Evolutionary conservation across 495 filamentous ascomycete species (phyloP).

Genomic region (Acidomyces sp.): DNA sequence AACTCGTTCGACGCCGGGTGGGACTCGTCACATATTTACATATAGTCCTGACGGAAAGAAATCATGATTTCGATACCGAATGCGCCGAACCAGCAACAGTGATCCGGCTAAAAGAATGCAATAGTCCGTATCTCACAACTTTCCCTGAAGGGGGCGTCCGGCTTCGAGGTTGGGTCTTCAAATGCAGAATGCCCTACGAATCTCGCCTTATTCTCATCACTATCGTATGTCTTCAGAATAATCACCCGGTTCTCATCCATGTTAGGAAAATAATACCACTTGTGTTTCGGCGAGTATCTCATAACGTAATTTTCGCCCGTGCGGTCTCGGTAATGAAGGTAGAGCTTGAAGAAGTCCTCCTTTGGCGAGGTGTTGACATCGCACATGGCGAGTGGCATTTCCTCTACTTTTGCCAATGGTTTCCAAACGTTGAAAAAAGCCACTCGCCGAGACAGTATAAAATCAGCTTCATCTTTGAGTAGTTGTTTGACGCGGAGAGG

Average conservation of each 20-base stretch:
- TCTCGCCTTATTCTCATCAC: slow-evolving; percentile 14
- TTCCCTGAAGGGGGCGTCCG: slow-evolving; percentile 16
- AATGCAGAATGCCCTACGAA: slow-evolving; percentile 20
- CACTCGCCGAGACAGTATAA: slow-evolving; percentile 22
- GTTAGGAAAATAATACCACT: slow-evolving; percentile 28
- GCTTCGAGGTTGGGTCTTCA: slow-evolving; percentile 13
- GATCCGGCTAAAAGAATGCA: slow-evolving; percentile 14
- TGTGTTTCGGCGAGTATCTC: slow-evolving; percentile 18
- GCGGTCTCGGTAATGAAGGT: slow-evolving; percentile 25
- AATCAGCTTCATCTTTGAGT: slow-evolving; percentile 21
- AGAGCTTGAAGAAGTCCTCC: slow-evolving; percentile 27
- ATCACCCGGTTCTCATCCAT: slow-evolving; percentile 24
- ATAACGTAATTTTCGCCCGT: slow-evolving; percentile 30
- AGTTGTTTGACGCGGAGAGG: slow-evolving; percentile 27
- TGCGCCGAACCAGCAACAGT: too few species aligned
- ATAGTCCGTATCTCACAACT: slow-evolving; percentile 21
- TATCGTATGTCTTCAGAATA: slow-evolving; percentile 27
- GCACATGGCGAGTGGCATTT: slow-evolving; percentile 28
- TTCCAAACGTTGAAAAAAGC: slow-evolving; percentile 31
- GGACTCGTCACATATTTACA: too few species aligned
- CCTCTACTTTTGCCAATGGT: slow-evolving; percentile 23
- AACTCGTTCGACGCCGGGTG: too few species aligned
- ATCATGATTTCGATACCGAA: too few species aligned
- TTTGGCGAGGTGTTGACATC: slow-evolving; percentile 19
- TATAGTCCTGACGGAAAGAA: too few species aligned